Base-by-base conservation (phyloP, 1,284 basidiomycete species). In the Coniferiporia sulphurascens region DNA sequence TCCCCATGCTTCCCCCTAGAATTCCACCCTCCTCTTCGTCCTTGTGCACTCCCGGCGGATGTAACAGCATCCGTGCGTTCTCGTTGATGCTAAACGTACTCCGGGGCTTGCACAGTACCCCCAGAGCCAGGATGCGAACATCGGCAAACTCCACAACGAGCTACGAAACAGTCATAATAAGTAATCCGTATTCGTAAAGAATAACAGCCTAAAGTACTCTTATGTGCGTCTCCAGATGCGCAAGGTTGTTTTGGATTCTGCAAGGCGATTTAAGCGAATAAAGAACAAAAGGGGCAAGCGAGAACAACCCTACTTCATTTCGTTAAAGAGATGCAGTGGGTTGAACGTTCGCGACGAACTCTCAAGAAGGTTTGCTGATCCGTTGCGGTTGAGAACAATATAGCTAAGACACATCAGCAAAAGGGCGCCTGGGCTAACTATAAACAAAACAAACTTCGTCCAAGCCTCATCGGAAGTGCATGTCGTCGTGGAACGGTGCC, bases 391-490 rank as follows among this genome's bases (percentile, higher is more conserved):
- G 58, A 91, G 70, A 43, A 86, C 78, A 60, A 91, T 78, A 64
- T 88, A 90, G 68, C 87, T 90, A 61, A 59, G 46, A 21, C 36
- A 13, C 5, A 52, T 41, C 49, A 56, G 35, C 9, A 48, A 54
- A 21, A 21, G 27, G 22, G 19, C 49, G 45, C 36, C 27, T 46
- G 19, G 43, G 59, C 34, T 41, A 45, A 19, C 55, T 34, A 22
- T 54, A 50, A 35, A 49, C 62, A 56, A 56, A 61, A 65, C 76
- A 63, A 68, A 90, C 86, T 84, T 89, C 49, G 88, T 91, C 89
- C 89, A 91, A 21, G 87, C 76, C 72, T 91, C 89, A 64, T 89
- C 87, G 5, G 80, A 71, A n/a, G 87, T 89, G 67, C 89, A 91
- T 21, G 78, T 76, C 1, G 83, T 82, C 36, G 74, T 76, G 66